Evolutionary conservation across 371 early-diverging fungal species (phyloP).

Genomic region (Rhizopus sp.): DNA sequence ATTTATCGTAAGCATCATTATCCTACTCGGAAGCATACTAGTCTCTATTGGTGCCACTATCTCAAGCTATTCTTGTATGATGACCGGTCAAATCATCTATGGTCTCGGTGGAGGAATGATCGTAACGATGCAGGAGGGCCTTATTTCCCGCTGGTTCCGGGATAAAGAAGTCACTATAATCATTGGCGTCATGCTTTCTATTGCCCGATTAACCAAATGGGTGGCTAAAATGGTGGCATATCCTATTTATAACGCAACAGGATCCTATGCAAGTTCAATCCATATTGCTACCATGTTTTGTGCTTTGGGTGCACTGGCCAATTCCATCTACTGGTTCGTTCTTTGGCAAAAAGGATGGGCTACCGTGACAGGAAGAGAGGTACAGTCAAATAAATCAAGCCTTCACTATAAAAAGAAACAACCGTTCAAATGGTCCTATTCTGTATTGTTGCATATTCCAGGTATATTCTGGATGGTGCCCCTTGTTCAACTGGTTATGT

Average conservation of each 20-base stretch:
- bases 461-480: constrained; percentile 52
- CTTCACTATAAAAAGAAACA: neutral
- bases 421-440: constrained; percentile 27
- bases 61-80: constrained; percentile 44
- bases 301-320: constrained; percentile 33
- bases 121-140: constrained; percentile 50
- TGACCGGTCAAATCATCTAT: constrained; percentile 45
- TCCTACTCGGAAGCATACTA: constrained; percentile 37
- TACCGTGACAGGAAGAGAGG: constrained; percentile 36
- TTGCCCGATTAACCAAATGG: constrained; percentile 44
- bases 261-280: constrained; percentile 25
- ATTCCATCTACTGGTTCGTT: constrained; percentile 34
- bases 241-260: constrained; percentile 34
- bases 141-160: constrained; percentile 49
- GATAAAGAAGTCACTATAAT: constrained; percentile 41
- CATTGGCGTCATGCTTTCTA: constrained; percentile 34
- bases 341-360: constrained; percentile 40
- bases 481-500: constrained; percentile 46
- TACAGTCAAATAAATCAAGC: constrained; percentile 18
- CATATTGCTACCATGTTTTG: constrained; percentile 44
- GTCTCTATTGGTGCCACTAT: constrained; percentile 32
- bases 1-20: constrained; percentile 33
- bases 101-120: constrained; percentile 51
- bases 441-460: constrained; percentile 35
- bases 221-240: constrained; percentile 45